Percentiles rank a stretch among this genome's conserved stretches.
These are phyloP conservation scores for Byssothecium circinans DNA, from an alignment of 2,329 filamentous ascomycete genomes.

Conservation along the genomic window DNA sequence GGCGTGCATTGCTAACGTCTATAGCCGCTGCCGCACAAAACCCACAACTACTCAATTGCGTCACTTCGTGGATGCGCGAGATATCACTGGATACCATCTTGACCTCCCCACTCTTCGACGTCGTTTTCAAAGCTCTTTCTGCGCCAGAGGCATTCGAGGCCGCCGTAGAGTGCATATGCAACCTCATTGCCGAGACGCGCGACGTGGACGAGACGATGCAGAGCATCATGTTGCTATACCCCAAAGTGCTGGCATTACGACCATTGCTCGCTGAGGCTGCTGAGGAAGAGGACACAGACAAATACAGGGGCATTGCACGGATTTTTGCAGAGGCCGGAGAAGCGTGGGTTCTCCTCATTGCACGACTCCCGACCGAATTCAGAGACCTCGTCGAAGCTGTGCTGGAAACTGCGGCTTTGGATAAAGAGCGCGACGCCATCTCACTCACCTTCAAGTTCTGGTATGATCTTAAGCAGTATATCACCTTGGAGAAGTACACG, in stretches of 20 bases:
- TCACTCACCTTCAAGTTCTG: slow-evolving; percentile 95
- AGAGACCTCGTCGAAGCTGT: slow-evolving; percentile 83
- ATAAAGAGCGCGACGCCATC: slow-evolving; percentile 88
- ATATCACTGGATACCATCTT: slow-evolving; percentile 83
- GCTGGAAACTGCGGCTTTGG: slow-evolving; percentile 85
- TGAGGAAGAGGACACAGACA: slow-evolving; percentile 79
- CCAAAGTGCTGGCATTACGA: slow-evolving; percentile 73
- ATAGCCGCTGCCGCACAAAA: slow-evolving; percentile 74
- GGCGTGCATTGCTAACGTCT: not conserved
- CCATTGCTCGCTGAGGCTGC: slow-evolving; percentile 75
- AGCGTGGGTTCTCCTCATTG: slow-evolving; percentile 90
- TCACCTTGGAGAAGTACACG: slow-evolving; percentile 87
- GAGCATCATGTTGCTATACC: slow-evolving; percentile 80
- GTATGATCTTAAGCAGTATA: slow-evolving; percentile 97
- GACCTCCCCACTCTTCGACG: slow-evolving; percentile 78
- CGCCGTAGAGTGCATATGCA: slow-evolving; percentile 88
- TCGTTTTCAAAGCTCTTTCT: slow-evolving; percentile 76
- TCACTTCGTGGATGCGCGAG: slow-evolving; percentile 95
- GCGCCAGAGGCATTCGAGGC: slow-evolving; percentile 79
- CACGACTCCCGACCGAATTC: slow-evolving; percentile 79
- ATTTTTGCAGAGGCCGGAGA: slow-evolving; percentile 92
- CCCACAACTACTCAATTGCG: slow-evolving; percentile 88
- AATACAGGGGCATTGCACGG: slow-evolving; percentile 84
- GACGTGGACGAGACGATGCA: slow-evolving; percentile 90
- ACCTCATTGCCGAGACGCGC: slow-evolving; percentile 86